Percentiles rank a stretch among this genome's conserved stretches.
Evolutionary conservation across 805 yeast species (phyloP).

Genomic region (Zygotorulaspora sp.): DNA sequence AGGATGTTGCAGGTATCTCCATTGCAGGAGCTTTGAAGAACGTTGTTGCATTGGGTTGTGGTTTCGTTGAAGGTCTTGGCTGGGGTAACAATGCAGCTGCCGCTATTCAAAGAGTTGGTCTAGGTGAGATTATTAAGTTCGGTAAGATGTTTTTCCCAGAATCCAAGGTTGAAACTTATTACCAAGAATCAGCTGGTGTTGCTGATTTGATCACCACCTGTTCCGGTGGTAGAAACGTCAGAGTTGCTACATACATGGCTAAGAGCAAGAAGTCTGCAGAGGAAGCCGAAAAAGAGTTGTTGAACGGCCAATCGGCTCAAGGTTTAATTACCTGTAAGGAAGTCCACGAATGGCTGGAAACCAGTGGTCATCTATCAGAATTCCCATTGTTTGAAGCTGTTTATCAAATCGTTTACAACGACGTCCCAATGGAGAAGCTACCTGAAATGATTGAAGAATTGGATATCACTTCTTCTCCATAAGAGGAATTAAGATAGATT

Average conservation of each 20-base stretch:
- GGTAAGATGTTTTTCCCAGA: conserved; percentile 77
- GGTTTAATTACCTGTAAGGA: conserved; percentile 89
- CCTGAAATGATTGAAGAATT: conserved; percentile 61
- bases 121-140: conserved; percentile 83
- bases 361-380: conserved; percentile 45
- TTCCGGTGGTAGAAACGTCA: conserved; percentile 94
- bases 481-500: too few species aligned
- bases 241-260: conserved; percentile 85
- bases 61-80: conserved; percentile 94
- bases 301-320: conserved; percentile 96
- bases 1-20: conserved; percentile 94
- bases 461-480: conserved; percentile 13
- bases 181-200: conserved; percentile 94
- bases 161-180: conserved; percentile 72
- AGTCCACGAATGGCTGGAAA: conserved; percentile 75
- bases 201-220: conserved; percentile 98
- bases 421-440: conserved; percentile 66
- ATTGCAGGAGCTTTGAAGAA: conserved; percentile 97
- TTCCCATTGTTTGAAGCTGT: conserved; percentile 71
- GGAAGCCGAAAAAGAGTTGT: conserved; percentile 77
- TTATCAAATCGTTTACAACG: conserved; percentile 75
- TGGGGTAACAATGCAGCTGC: conserved; percentile 99
- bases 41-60: conserved; percentile 93
- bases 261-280: conserved; percentile 68
- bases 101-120: conserved; percentile 94